phyloP scores from a whole-genome alignment of 202 grass and related monocot species.

The Sporobolus alterniflorus region DNA sequence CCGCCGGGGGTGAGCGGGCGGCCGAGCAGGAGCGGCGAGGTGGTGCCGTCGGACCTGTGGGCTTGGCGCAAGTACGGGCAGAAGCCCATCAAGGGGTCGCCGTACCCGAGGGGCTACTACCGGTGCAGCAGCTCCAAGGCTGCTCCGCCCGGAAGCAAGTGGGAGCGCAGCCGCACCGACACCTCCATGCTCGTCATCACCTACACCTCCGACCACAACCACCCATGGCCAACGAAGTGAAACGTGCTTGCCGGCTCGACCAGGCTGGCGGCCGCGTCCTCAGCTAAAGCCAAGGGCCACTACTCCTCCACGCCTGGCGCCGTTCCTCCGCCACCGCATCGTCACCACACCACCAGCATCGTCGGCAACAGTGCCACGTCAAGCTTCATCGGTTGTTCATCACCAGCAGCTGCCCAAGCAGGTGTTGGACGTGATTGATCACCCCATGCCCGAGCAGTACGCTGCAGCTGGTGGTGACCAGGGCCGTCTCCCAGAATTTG shows the following conservation, averaged over 20 bases:
- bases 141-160: slow-evolving; percentile 97
- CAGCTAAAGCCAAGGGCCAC: background rate
- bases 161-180: slow-evolving; percentile 91
- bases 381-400: background rate
- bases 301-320: background rate
- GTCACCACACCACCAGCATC: background rate
- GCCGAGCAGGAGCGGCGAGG: slow-evolving; percentile 69
- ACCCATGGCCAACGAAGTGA: slow-evolving; percentile 90
- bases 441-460: background rate
- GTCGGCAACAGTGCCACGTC: background rate
- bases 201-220: slow-evolving; percentile 97
- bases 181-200: slow-evolving; percentile 95
- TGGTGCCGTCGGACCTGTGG: slow-evolving; percentile 97
- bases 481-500: too few relatives aligned
- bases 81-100: slow-evolving; percentile 98
- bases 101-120: slow-evolving; percentile 94
- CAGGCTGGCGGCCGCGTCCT: slow-evolving; percentile 11
- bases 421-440: slow-evolving; percentile 24
- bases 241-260: slow-evolving; percentile 85
- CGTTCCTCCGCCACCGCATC: background rate
- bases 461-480: background rate
- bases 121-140: slow-evolving; percentile 94
- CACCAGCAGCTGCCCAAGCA: slow-evolving; percentile 42
- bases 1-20: slow-evolving; percentile 47
- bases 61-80: slow-evolving; percentile 99